A percentile compares a stretch with the other conserved stretches of the same genome.
Conservation (phyloP, 2,329 filamentous ascomycete species). For the Trichoderma asperellum region DNA sequence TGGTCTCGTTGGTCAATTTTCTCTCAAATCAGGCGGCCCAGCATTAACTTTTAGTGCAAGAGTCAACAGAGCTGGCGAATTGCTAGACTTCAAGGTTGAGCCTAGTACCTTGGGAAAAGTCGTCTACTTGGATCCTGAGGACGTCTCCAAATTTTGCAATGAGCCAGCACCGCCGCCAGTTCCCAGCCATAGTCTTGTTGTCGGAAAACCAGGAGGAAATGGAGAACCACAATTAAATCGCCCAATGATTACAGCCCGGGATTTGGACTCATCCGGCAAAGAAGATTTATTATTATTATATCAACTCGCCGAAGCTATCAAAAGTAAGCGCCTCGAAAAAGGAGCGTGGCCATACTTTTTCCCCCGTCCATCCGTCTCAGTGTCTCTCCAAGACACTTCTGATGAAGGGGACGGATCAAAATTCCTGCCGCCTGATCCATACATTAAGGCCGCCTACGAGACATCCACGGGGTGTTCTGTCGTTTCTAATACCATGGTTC, state of each 20-base stretch:
- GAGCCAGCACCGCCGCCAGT: constrained; percentile 37
- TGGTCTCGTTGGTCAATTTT: constrained; percentile 56
- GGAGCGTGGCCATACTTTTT: constrained; percentile 56
- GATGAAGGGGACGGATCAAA: constrained; percentile 30
- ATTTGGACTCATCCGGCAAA: constrained; percentile 49
- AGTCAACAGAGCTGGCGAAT: constrained; percentile 55
- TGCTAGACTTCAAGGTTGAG: constrained; percentile 59
- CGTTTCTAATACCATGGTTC: constrained; percentile 56
- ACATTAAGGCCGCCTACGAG: constrained; percentile 48
- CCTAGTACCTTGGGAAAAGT: constrained; percentile 59
- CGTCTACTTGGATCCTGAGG: constrained; percentile 59
- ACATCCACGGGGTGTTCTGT: constrained; percentile 41
- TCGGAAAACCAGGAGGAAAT: constrained; percentile 35
- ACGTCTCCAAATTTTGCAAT: constrained; percentile 52
- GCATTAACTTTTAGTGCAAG: constrained; percentile 66
- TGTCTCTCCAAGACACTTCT: constrained; percentile 44
- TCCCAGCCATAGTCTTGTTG: constrained; percentile 37
- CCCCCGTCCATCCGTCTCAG: constrained; percentile 48
- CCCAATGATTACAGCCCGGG: constrained; percentile 47
- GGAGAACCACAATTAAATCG: constrained; percentile 40
- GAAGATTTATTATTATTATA: constrained; percentile 54
- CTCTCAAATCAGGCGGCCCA: constrained; percentile 55
- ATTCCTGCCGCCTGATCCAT: constrained; percentile 52
- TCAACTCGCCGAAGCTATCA: constrained; percentile 52
- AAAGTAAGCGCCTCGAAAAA: constrained; percentile 47